phyloP scores from a whole-genome alignment of 176 grass and related monocot genomes.

The Triticum turgidum region DNA sequence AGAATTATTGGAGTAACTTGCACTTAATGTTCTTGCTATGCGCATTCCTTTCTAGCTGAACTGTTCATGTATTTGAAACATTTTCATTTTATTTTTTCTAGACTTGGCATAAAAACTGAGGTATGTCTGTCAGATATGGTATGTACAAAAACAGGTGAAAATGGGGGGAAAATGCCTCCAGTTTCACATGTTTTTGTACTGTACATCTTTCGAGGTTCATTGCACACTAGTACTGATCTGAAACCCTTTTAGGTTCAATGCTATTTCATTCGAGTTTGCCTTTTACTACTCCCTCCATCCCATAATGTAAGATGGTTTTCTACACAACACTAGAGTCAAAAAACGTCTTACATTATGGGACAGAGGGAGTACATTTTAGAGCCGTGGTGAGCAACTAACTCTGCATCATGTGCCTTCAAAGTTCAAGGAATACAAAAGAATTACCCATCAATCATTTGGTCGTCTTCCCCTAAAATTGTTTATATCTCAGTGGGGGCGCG shows the following conservation, averaged over 20 bases:
- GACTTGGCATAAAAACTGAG: not conserved
- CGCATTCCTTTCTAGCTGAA: not conserved
- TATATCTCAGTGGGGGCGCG: not conserved
- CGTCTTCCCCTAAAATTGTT: not conserved
- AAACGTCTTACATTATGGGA: too few species aligned
- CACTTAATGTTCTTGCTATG: too few species aligned
- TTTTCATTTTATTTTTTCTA: not conserved
- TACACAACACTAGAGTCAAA: too few species aligned
- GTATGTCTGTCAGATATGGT: not conserved
- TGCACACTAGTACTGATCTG: too few species aligned
- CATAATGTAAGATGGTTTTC: too few species aligned
- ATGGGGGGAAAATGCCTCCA: too few species aligned
- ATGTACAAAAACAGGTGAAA: too few species aligned
- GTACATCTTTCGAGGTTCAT: not conserved
- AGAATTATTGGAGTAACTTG: too few species aligned
- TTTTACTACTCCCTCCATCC: not conserved
- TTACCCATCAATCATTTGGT: conserved; percentile 6
- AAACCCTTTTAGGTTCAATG: too few species aligned
- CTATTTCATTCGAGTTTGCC: not conserved
- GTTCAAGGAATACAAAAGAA: not conserved
- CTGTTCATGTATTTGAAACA: not conserved
- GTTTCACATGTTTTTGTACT: not conserved
- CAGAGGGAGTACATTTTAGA: not conserved
- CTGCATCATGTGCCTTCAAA: conserved; percentile 12
- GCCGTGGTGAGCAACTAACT: conserved; percentile 1